Base-by-base conservation (phyloP, 208 protist genomes). In the Tritrichomonas foetus region DNA sequence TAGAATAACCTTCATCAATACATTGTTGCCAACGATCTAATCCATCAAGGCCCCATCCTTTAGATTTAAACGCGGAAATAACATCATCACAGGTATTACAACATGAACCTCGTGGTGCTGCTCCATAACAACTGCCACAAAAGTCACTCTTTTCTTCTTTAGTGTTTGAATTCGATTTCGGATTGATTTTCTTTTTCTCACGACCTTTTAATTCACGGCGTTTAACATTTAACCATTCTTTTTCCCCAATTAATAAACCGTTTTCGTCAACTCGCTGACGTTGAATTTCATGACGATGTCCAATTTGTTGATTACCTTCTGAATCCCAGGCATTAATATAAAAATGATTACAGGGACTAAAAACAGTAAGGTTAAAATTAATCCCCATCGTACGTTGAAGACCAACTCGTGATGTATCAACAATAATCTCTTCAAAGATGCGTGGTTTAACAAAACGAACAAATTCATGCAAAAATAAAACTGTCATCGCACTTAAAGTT, bases 1-100 rank as follows among this genome's bases (percentile, higher is more conserved):
- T 36, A 39, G 47, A 22, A 47, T 89, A 89, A 14, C 78, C 78
- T 50, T 89, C 78, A 57, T 89, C 78, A 57, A 89, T 50, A 27
- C 78, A 89, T 49, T 89, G 78, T 57, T 89, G 78, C 78, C 78
- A 89, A 9, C 47, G 41, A 89, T 89, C 78, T 9, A 89, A 57
- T 25, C 47, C 41, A 22, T 25, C 20, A 57, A 89, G 44, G 8
- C 27, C 41, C 78, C 78, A 89, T 25, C 78, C 78, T 89, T 89
- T 89, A 5, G 41, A 14, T 27, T 89, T 89, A 57, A 89, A 89
- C 13, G 78, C 78, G 16, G 53, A 25, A 57, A 89, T 89, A 11
- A 89, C 78, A 57, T 89, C 78, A 53, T 89, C 78, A 47, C 78
- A 89, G 2, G 39, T 57, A n/a, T 89, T 53, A n/a, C 78, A 89